These are phyloP conservation scores for Metschnikowia corniflorae DNA, from an alignment of 805 yeast genomes.

Conservation along the genomic window DNA sequence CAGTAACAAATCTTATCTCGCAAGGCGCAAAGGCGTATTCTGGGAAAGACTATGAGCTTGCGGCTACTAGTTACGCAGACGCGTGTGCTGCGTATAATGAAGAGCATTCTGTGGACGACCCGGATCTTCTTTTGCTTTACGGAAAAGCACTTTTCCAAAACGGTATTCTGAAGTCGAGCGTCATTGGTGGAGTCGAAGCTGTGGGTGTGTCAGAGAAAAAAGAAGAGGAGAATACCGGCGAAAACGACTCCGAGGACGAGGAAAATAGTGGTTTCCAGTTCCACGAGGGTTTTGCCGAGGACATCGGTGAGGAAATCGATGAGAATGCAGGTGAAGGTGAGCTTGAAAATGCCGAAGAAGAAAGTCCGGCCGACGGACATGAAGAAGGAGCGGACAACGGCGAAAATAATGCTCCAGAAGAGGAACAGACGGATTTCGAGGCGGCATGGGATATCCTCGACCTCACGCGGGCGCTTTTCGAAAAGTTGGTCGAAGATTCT, in stretches of 20 bases:
- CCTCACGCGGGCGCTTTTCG: constrained; percentile 66
- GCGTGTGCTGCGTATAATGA: constrained; percentile 60
- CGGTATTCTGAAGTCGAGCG: constrained; percentile 71
- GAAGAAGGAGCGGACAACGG: constrained; percentile 20
- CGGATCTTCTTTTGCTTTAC: constrained; percentile 68
- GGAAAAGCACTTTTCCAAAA: constrained; percentile 77
- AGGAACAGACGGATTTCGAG: constrained; percentile 68
- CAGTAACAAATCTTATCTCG: constrained; percentile 28
- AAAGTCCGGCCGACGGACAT: background rate
- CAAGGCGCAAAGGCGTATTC: constrained; percentile 67
- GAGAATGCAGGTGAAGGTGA: constrained; percentile 12
- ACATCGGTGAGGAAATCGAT: constrained; percentile 8
- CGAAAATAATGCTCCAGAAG: constrained; percentile 19
- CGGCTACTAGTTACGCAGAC: constrained; percentile 66
- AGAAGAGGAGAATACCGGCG: constrained; percentile 2
- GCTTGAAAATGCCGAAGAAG: constrained; percentile 10
- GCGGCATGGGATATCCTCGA: constrained; percentile 87
- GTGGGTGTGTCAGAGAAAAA: background rate
- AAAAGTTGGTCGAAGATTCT: constrained; percentile 35
- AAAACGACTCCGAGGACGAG: constrained; percentile 13
- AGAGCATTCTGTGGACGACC: constrained; percentile 57
- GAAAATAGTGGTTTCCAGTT: constrained; percentile 8
- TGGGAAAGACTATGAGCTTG: constrained; percentile 59
- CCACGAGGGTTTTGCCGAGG: constrained; percentile 17
- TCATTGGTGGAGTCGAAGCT: constrained; percentile 49